Evolutionary conservation across 139 green algal genomes (phyloP).

Genomic region (Coccomyxa sp.): DNA sequence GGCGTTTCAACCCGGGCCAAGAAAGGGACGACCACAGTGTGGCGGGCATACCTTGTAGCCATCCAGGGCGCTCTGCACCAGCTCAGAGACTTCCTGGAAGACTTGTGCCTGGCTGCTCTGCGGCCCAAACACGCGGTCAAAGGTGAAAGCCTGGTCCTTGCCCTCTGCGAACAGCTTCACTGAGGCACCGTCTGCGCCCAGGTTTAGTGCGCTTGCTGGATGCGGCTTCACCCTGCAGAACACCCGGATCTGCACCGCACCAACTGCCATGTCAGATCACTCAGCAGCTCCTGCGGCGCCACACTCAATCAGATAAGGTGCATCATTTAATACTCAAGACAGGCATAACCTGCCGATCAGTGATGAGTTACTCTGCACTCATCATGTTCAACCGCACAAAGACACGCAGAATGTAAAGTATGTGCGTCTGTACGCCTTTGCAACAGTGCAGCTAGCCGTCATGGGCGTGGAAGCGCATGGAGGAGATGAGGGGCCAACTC

Average conservation of each 20-base stretch:
- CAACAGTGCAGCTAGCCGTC: too few relatives aligned
- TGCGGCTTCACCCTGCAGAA: slow-evolving; percentile 76
- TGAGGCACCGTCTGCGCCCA: slow-evolving; percentile 42
- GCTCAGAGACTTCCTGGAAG: slow-evolving; percentile 86
- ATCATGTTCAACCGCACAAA: too few relatives aligned
- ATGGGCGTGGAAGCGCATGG: background rate
- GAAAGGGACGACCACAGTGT: too few relatives aligned
- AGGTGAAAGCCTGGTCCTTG: slow-evolving; percentile 69
- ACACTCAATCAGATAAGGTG: too few relatives aligned
- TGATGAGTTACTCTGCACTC: too few relatives aligned
- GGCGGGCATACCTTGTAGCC: slow-evolving; percentile 80
- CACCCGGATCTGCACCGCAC: slow-evolving; percentile 72
- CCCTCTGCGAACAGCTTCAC: slow-evolving; percentile 46
- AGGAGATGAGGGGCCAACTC: background rate
- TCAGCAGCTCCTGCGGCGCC: background rate
- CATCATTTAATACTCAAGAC: too few relatives aligned
- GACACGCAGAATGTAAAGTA: too few relatives aligned
- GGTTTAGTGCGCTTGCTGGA: slow-evolving; percentile 27
- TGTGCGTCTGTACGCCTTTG: too few relatives aligned
- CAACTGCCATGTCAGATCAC: background rate
- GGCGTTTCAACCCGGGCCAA: too few relatives aligned
- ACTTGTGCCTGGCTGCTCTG: slow-evolving; percentile 52
- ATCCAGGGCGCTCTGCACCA: slow-evolving; percentile 94
- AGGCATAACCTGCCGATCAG: too few relatives aligned
- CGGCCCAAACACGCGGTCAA: slow-evolving; percentile 66